phyloP scores from a whole-genome alignment of 1,284 basidiomycete species.

The Butyriboletus appendiculatus region DNA sequence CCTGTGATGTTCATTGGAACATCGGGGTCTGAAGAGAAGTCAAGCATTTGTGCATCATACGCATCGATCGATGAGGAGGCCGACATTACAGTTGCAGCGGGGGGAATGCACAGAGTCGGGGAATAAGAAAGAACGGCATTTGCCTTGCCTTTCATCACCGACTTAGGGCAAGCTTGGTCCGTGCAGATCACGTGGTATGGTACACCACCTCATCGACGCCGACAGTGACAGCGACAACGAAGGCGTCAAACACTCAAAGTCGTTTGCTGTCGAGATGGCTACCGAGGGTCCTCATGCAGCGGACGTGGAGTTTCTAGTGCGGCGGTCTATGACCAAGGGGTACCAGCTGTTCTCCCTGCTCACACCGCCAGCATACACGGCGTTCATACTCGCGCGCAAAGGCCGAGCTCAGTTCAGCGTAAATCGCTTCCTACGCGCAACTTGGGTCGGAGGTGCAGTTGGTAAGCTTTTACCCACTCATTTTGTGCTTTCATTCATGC shows the following conservation, averaged over 20 bases:
- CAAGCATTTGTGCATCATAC: slow-evolving; percentile 68
- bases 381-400: slow-evolving; percentile 51
- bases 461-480: slow-evolving; percentile 33
- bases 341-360: slow-evolving; percentile 65
- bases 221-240: slow-evolving; percentile 7
- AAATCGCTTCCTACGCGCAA: slow-evolving; percentile 64
- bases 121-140: slow-evolving; percentile 20
- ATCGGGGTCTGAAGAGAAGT: slow-evolving; percentile 62
- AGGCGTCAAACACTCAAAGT: background rate
- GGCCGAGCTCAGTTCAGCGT: slow-evolving; percentile 54
- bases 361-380: slow-evolving; percentile 57
- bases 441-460: slow-evolving; percentile 63
- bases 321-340: slow-evolving; percentile 62
- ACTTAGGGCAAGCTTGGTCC: slow-evolving; percentile 36
- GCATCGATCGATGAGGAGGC: slow-evolving; percentile 46
- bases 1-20: slow-evolving; percentile 56
- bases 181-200: slow-evolving; percentile 34
- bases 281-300: slow-evolving; percentile 13
- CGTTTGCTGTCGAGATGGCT: slow-evolving; percentile 13
- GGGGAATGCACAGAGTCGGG: slow-evolving; percentile 15
- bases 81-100: slow-evolving; percentile 28
- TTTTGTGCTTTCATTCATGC: background rate
- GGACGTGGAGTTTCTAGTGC: slow-evolving; percentile 48
- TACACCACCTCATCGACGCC: background rate
- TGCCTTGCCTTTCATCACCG: slow-evolving; percentile 5